Conservation (phyloP, 805 yeast genomes). For the Groenewaldozyma salmanticensis region DNA sequence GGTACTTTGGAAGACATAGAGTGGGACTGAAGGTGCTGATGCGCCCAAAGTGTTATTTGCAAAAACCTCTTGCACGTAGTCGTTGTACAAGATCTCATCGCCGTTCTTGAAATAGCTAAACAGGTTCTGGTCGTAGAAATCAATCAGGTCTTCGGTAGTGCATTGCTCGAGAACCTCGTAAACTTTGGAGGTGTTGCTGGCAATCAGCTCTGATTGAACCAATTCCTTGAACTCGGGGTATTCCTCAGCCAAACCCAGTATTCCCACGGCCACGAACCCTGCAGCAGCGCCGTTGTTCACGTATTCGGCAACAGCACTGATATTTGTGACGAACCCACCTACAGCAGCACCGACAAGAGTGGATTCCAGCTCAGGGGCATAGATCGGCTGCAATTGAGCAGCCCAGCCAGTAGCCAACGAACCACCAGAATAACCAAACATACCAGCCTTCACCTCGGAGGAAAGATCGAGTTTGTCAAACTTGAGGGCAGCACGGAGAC, state of each 20-base stretch:
- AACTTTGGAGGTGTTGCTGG: conserved; percentile 2
- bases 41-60: conserved; percentile 14
- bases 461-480: conserved; percentile 15
- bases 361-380: conserved; percentile 18
- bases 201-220: conserved; percentile 4
- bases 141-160: conserved; percentile 8
- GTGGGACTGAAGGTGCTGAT: conserved; percentile 14
- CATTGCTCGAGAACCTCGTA: conserved; percentile 12
- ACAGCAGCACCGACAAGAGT: conserved; percentile 21
- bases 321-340: conserved; percentile 21
- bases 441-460: conserved; percentile 44
- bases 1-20: conserved; percentile 19
- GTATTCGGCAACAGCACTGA: conserved; percentile 13
- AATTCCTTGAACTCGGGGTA: conserved; percentile 13
- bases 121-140: conserved; percentile 13
- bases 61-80: conserved; percentile 8
- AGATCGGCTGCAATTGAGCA: conserved; percentile 18
- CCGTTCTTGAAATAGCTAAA: conserved; percentile 16
- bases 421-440: conserved; percentile 71
- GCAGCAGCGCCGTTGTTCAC: conserved; percentile 14
- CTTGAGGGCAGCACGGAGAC: conserved; percentile 18
- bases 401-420: conserved; percentile 62
- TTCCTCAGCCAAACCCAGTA: conserved; percentile 18
- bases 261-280: conserved; percentile 19
- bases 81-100: conserved; percentile 10